Evolutionary conservation across 2,329 filamentous ascomycete genomes (phyloP).

Genomic region (Aspergillus bombycis): DNA sequence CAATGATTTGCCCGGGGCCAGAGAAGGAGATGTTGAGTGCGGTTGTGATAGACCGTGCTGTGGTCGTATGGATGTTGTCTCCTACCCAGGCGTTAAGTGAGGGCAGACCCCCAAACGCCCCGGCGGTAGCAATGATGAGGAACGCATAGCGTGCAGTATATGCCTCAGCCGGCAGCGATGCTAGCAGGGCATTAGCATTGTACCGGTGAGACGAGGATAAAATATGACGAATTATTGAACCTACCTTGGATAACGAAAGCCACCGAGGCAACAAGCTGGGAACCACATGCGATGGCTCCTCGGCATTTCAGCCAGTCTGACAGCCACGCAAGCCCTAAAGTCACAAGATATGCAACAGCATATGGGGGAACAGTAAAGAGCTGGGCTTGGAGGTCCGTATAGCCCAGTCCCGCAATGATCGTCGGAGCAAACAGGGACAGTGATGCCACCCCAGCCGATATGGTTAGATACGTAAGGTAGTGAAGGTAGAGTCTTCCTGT

Average conservation of each 20-base stretch:
- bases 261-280: background rate
- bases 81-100: constrained; percentile 31
- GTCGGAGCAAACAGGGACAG: constrained; percentile 40
- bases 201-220: background rate
- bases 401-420: constrained; percentile 25
- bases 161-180: background rate
- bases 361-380: constrained; percentile 25
- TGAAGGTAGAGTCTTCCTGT: constrained; percentile 5
- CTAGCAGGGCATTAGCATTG: background rate
- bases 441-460: constrained; percentile 8
- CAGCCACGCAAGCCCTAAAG: constrained; percentile 9
- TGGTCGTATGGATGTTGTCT: constrained; percentile 28
- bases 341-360: constrained; percentile 20
- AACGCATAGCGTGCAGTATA: constrained; percentile 23
- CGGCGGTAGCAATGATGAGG: constrained; percentile 21
- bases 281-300: background rate
- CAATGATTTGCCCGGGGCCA: constrained; percentile 32
- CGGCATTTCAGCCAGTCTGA: constrained; percentile 10
- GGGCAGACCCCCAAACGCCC: constrained; percentile 30
- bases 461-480: constrained; percentile 8
- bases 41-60: constrained; percentile 23
- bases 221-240: fast-evolving
- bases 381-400: constrained; percentile 20
- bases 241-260: background rate
- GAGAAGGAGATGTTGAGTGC: constrained; percentile 31